Conservation (phyloP, 2,329 filamentous ascomycete genomes). For the Aspergillus ruber region DNA sequence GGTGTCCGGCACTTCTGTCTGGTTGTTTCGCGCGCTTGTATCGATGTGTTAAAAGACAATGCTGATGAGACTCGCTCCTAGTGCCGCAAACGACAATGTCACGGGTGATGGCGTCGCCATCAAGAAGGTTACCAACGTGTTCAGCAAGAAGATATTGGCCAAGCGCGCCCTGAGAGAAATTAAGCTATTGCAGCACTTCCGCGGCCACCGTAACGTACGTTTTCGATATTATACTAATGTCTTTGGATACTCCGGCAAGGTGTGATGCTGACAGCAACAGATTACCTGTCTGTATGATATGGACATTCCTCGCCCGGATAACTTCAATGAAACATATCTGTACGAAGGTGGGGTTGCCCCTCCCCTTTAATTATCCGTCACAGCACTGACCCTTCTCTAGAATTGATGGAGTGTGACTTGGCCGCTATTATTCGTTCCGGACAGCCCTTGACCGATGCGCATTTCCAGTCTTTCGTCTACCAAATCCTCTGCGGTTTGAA, state of each 20-base stretch:
- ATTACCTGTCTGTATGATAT: constrained; percentile 99
- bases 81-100: constrained; percentile 85
- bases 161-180: constrained; percentile 97
- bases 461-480: constrained; percentile 99
- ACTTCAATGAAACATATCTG: constrained; percentile 98
- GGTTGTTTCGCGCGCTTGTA: not conserved
- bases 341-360: constrained; percentile 71
- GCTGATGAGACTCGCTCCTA: constrained; percentile 35
- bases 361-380: not conserved
- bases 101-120: constrained; percentile 92
- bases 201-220: constrained; percentile 77
- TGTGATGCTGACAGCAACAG: constrained; percentile 47
- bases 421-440: constrained; percentile 96
- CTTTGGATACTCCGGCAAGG: not conserved
- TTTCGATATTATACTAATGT: not conserved
- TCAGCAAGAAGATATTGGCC: constrained; percentile 99
- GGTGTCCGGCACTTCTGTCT: constrained; percentile 18
- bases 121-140: constrained; percentile 99
- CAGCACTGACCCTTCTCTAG: constrained; percentile 41
- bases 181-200: constrained; percentile 96
- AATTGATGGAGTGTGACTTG: constrained; percentile 98
- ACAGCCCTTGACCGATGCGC: constrained; percentile 92
- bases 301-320: constrained; percentile 95
- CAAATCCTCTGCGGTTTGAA: constrained; percentile 98
- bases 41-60: constrained; percentile 5